A percentile compares a stretch with the other conserved stretches of the same genome.
Conservation (phyloP, 2,329 filamentous ascomycete species). For the Talaromyces sp. region DNA sequence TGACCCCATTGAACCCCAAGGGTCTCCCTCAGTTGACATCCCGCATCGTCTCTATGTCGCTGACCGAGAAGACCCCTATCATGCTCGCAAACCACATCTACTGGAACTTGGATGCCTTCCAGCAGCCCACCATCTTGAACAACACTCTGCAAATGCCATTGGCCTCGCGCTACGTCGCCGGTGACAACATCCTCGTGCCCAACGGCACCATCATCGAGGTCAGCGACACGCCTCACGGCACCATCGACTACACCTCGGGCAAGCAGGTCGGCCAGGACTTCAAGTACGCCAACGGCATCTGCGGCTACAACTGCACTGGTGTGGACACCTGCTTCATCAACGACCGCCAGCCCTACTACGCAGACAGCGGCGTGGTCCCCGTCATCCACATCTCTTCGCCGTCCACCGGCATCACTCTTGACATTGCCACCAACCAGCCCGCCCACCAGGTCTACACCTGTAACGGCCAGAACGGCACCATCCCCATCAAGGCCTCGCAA, state of each 20-base stretch:
- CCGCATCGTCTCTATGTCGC: constrained; percentile 38
- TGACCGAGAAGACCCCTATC: constrained; percentile 44
- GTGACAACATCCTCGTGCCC: constrained; percentile 62
- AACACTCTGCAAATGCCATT: constrained; percentile 43
- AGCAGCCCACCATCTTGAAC: constrained; percentile 36
- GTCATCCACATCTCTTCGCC: constrained; percentile 61
- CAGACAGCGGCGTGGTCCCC: constrained; percentile 29
- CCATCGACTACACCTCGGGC: constrained; percentile 61
- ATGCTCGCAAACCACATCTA: constrained; percentile 48
- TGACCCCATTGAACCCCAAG: constrained; percentile 31
- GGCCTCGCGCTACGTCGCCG: constrained; percentile 39
- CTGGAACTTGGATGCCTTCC: constrained; percentile 47
- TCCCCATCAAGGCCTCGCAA: constrained; percentile 37
- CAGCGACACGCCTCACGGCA: constrained; percentile 58
- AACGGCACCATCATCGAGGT: constrained; percentile 70
- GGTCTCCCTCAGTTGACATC: constrained; percentile 39
- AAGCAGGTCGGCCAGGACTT: constrained; percentile 73
- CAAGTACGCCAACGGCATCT: constrained; percentile 61
- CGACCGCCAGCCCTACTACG: constrained; percentile 34
- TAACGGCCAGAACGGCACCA: constrained; percentile 64
- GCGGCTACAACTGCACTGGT: constrained; percentile 74
- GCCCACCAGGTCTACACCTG: constrained; percentile 88
- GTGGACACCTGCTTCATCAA: constrained; percentile 61
- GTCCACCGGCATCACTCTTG: constrained; percentile 72
- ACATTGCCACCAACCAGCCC: constrained; percentile 76